Base-by-base conservation (phyloP, 177 flowering plant genomes). In the Tripterygium wilfordii region DNA sequence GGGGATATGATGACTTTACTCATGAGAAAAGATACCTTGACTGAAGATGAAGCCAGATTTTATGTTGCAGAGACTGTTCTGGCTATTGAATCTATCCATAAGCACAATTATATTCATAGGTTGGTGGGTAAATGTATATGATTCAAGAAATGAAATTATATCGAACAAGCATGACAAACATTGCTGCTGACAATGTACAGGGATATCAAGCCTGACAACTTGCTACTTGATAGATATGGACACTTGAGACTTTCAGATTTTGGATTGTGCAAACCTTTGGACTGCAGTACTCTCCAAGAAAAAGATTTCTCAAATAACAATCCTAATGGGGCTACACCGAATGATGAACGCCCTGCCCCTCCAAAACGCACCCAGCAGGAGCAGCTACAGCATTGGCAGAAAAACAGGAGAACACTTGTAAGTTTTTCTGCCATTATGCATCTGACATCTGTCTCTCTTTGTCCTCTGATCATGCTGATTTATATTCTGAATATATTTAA, bases 1-100 rank as follows among this genome's bases (percentile, higher is more conserved):
- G 92, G 92, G 23, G 92, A 84, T 65, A 71, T 84, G 83, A 84
- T 84, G 92, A 84, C 92, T 40, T 65, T 84, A 48, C 78, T 84
- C 7, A 84, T 84, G 85, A 65, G 92, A 53, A 82, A 84, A 62
- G 92, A 84, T 56, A 81, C 72, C 36, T 62, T 84, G 69, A 75
- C 81, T 26, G 92, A 81, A 49, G 66, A 77, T 57, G 92, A 81
- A 59, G 72, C 85, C 40, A 68, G 75, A 60, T 84, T 84, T 71
- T 84, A 84, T 66, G 72, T 79, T 62, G 88, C 68, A 23, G 88
- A 84, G 55, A 82, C 83, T 36, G 76, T 84, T 65, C 56, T 84
- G 50, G 92, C 92, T 19, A 77, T 84, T 48, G 92, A 79, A 57
- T 84, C 92, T 38, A 84, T 84, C 41, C 92, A 84, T 54, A 77